These are phyloP conservation scores for Pachyrhizus erosus DNA, from an alignment of 306 rosid species.

Conservation along the genomic window DNA sequence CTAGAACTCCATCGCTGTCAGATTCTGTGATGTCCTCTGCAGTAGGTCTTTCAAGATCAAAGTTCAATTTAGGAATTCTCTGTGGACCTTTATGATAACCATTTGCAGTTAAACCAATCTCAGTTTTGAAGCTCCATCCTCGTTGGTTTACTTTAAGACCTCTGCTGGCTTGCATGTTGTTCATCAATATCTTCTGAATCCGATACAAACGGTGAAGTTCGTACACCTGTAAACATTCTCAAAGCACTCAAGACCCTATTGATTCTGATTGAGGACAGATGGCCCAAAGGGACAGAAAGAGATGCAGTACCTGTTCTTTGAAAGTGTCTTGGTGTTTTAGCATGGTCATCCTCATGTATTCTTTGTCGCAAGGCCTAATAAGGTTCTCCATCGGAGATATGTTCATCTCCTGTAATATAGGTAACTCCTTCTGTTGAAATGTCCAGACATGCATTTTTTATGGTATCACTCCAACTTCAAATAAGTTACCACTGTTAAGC, in stretches of 20 bases:
- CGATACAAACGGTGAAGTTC: slow-evolving; percentile 85
- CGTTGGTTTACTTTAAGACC: slow-evolving; percentile 43
- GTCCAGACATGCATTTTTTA: slow-evolving; percentile 32
- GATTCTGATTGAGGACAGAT: not conserved
- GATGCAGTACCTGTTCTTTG: slow-evolving; percentile 72
- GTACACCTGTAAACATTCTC: slow-evolving; percentile 53
- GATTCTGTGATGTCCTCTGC: slow-evolving; percentile 49
- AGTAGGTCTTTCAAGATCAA: slow-evolving; percentile 64
- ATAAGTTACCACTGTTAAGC: slow-evolving; percentile 29
- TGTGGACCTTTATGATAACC: slow-evolving; percentile 34
- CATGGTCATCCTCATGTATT: slow-evolving; percentile 80
- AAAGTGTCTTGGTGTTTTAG: slow-evolving; percentile 80
- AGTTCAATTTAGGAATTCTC: slow-evolving; percentile 38
- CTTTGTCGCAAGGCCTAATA: slow-evolving; percentile 65
- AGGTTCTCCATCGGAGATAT: slow-evolving; percentile 66
- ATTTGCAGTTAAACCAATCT: slow-evolving; percentile 46
- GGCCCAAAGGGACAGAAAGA: slow-evolving; percentile 10
- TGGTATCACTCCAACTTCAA: slow-evolving; percentile 17
- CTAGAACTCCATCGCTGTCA: slow-evolving; percentile 43
- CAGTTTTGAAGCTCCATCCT: slow-evolving; percentile 53
- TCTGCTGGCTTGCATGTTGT: slow-evolving; percentile 52
- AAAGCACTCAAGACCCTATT: not conserved
- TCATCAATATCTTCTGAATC: slow-evolving; percentile 79
- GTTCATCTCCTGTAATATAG: slow-evolving; percentile 20
- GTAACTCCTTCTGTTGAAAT: slow-evolving; percentile 8